Percentiles rank a stretch among this genome's conserved stretches.
Evolutionary conservation across 148 eudicot species (phyloP).

Genomic region (Arctostaphylos glauca): DNA sequence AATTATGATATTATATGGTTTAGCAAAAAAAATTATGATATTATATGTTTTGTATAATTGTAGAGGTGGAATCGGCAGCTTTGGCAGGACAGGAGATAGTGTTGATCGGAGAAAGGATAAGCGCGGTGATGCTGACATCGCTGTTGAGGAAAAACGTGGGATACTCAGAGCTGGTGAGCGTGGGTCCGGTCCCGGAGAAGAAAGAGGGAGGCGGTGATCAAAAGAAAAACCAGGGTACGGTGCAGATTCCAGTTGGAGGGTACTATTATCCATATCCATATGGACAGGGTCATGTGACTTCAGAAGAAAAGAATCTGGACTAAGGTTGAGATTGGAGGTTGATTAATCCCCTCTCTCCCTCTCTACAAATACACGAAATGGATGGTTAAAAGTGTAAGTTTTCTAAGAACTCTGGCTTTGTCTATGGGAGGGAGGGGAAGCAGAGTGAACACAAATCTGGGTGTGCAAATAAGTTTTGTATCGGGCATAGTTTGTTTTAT

Average conservation of each 20-base stretch:
- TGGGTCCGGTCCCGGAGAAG: not conserved
- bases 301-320: not conserved
- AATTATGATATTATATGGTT: too few relatives aligned
- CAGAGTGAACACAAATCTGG: too few relatives aligned
- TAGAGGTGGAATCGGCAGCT: not conserved
- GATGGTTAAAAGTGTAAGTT: too few relatives aligned
- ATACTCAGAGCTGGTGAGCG: not conserved
- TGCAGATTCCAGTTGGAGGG: not conserved
- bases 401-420: too few relatives aligned
- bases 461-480: too few relatives aligned
- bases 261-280: not conserved
- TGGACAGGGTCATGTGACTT: not conserved
- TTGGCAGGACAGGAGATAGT: not conserved
- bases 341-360: too few relatives aligned
- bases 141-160: not conserved
- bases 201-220: not conserved
- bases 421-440: too few relatives aligned
- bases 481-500: too few relatives aligned
- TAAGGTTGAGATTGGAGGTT: too few relatives aligned
- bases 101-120: not conserved
- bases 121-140: not conserved
- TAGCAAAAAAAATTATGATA: too few relatives aligned
- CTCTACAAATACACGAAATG: too few relatives aligned
- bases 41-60: not conserved
- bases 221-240: not conserved